Evolutionary conservation across 2,329 filamentous ascomycete species (phyloP).

Genomic region (Aspergillus sp.): DNA sequence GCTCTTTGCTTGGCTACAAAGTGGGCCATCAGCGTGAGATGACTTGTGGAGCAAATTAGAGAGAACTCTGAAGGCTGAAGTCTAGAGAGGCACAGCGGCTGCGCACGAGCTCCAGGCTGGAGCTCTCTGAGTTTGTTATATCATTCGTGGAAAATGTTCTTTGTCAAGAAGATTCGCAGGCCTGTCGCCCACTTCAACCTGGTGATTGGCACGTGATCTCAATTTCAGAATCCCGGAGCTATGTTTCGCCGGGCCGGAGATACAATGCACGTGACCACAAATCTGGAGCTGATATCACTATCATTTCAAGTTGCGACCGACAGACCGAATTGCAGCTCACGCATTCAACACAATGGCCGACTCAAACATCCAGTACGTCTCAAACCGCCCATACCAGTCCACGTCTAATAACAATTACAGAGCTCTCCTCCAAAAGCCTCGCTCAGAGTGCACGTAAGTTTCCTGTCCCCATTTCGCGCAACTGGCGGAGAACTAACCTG

Average conservation of each 20-base stretch:
- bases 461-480: neutral
- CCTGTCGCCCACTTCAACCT: neutral
- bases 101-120: too few relatives aligned
- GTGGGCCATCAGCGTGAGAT: neutral
- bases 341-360: constrained; percentile 16
- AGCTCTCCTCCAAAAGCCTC: constrained; percentile 20
- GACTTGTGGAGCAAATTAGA: too few relatives aligned
- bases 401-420: constrained; percentile 4
- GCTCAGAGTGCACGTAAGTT: constrained; percentile 20
- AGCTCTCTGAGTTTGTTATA: neutral
- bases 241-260: neutral
- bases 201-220: neutral
- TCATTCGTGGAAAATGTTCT: neutral
- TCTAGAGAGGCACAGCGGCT: too few relatives aligned
- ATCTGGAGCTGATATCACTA: constrained; percentile 21
- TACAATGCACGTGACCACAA: constrained; percentile 11
- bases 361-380: constrained; percentile 19
- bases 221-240: neutral
- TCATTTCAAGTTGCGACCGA: constrained; percentile 18
- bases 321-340: constrained; percentile 1
- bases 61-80: too few relatives aligned
- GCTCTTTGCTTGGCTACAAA: neutral
- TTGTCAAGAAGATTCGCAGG: too few relatives aligned
- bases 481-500: constrained; percentile 1
- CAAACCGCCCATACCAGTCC: too few relatives aligned